These are phyloP conservation scores for Ogataea hybrid DNA, from an alignment of 1,139 yeast species.

Conservation along the genomic window DNA sequence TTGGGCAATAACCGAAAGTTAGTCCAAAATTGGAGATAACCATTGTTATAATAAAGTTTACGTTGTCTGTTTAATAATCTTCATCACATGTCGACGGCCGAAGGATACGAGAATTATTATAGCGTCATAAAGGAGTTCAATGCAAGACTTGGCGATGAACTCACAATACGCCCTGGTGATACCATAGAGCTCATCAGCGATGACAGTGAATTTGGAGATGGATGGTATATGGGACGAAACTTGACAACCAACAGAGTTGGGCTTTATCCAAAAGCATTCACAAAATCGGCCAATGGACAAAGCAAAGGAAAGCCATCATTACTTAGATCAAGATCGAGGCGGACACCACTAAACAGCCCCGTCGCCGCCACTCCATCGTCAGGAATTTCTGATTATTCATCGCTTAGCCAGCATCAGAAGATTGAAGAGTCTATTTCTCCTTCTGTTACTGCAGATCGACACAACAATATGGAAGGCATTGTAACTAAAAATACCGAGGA, in stretches of 20 bases:
- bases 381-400: slow-evolving; percentile 12
- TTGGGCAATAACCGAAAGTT: no score
- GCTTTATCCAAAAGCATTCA: slow-evolving; percentile 84
- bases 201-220: slow-evolving; percentile 91
- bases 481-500: no score
- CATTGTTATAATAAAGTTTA: no score
- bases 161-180: slow-evolving; percentile 78
- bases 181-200: slow-evolving; percentile 85
- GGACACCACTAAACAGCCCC: slow-evolving; percentile 37
- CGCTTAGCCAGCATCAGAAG: slow-evolving; percentile 7
- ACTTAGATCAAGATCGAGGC: slow-evolving; percentile 59
- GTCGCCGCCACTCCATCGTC: slow-evolving; percentile 20
- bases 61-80: neutral
- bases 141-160: slow-evolving; percentile 87
- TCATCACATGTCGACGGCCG: slow-evolving; percentile 4
- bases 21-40: no score
- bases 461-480: no score
- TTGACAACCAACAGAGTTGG: slow-evolving; percentile 72
- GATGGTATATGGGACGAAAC: slow-evolving; percentile 96
- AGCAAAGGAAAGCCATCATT: slow-evolving; percentile 28
- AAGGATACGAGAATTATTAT: slow-evolving; percentile 21
- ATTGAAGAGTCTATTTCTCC: neutral
- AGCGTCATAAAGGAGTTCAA: slow-evolving; percentile 81
- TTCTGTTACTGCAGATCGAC: no score
- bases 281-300: slow-evolving; percentile 37